Conservation (phyloP, 208 protist species). For the Leishmania gerbilli region DNA sequence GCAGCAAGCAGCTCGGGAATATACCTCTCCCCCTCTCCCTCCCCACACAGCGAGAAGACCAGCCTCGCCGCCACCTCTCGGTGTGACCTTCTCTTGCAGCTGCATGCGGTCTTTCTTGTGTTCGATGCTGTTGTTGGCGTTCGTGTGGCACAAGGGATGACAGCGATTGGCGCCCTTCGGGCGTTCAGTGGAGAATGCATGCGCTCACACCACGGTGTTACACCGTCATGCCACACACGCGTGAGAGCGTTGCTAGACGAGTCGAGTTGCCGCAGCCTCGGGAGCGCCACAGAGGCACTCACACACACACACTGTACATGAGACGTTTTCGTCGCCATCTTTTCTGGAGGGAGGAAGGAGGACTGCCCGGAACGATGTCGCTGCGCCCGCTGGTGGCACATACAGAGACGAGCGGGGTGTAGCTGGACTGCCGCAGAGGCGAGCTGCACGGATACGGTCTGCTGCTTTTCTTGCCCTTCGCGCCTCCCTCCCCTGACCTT, state of each 20-base stretch:
- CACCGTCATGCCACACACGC: not conserved
- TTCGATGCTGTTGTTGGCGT: not conserved
- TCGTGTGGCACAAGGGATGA: not conserved
- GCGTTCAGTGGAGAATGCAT: not conserved
- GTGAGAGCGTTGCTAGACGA: too few relatives aligned
- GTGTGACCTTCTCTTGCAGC: not conserved
- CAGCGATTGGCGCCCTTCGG: not conserved
- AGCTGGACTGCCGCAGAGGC: not conserved
- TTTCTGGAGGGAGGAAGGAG: not conserved
- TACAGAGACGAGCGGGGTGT: not conserved
- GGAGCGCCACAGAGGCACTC: too few relatives aligned
- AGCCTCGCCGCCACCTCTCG: not conserved
- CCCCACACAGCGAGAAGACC: not conserved
- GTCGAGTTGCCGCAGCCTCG: too few relatives aligned
- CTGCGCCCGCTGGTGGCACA: not conserved
- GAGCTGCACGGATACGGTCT: not conserved
- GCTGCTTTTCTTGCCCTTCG: not conserved
- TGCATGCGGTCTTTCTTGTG: not conserved
- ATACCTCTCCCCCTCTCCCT: not conserved
- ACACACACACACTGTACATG: not conserved
- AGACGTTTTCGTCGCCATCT: not conserved
- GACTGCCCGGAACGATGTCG: not conserved
- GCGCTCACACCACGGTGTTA: not conserved
- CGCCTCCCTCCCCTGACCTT: not conserved
- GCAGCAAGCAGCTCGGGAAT: not conserved